Evolutionary conservation across 2,329 filamentous ascomycete genomes (phyloP), one percentile per base, ranked within the genome.

Genomic region (Sclerotinia glacialis): DNA sequence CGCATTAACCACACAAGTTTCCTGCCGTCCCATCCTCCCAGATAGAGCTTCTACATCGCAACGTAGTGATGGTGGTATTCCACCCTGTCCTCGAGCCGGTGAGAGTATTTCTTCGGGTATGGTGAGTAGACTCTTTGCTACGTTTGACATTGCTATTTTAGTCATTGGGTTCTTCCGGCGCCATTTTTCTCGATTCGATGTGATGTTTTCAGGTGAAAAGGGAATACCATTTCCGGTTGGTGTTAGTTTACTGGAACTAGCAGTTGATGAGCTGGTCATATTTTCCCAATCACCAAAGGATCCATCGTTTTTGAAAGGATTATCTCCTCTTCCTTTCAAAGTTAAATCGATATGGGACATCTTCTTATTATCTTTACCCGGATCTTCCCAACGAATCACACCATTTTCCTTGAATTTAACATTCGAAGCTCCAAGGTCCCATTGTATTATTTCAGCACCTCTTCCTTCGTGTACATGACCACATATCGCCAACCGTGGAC

Each of bases 1-100:
- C 37, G 90, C 90, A 78, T 96, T 96, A 71, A 95, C 84, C 64
- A 96, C 80, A 74, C 88, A 93, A 1, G 91, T 95, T 79, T 94
- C 89, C 68, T 75, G 44, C 2, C 73, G 68, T 2, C 71, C 73
- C 58, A 74, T 53, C 34, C 81, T 76, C 3, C 79, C 80, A 3
- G 71, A 70, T 47, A 83, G 74, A 3, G 79, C 80, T 55, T 72
- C 72, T 42, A 75, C 71, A 70, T 84, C 80, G 67, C 78, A 80
- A 46, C 80, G 76, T 46, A 71, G 73, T 23, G 80, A 81, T 21
- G 71, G 72, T 64, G 80, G 77, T 62, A 79, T 72, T 6, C 79
- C 80, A 31, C 80, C 79, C 65, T 82, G 76, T 31, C 79, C 79
- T 49, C 71, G 71, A 56, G 72, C 71, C 18, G 65, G 49, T 12